phyloP scores from a whole-genome alignment of 2,329 filamentous ascomycete genomes.

The Curvularia sp. region DNA sequence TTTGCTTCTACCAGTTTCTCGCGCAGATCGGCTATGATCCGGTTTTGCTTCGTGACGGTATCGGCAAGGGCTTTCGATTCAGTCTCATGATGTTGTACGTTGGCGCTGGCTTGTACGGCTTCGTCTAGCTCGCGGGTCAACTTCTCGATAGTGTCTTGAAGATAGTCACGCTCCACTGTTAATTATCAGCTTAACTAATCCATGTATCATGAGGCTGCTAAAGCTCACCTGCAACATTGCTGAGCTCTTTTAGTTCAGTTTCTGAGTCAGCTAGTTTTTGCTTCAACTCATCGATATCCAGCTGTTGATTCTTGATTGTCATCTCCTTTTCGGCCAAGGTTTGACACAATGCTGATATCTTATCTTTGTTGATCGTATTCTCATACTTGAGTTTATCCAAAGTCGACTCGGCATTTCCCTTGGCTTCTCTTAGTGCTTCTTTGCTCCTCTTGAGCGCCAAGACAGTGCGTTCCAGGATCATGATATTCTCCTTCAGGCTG shows the following conservation, averaged over 20 bases:
- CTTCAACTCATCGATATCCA: slow-evolving; percentile 18
- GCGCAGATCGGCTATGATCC: slow-evolving; percentile 17
- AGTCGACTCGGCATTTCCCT: slow-evolving; percentile 8
- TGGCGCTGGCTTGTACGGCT: background rate
- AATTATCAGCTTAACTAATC: slow-evolving; percentile 2
- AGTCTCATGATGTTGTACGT: slow-evolving; percentile 4
- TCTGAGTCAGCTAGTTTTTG: slow-evolving; percentile 5
- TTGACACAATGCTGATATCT: slow-evolving; percentile 29
- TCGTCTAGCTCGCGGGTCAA: slow-evolving; percentile 12
- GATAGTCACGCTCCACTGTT: slow-evolving; percentile 17
- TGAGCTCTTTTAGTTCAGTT: slow-evolving; percentile 1
- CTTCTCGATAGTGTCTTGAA: slow-evolving; percentile 11
- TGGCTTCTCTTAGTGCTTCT: background rate
- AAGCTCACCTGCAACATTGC: background rate
- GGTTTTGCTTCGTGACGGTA: slow-evolving; percentile 18
- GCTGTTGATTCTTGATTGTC: slow-evolving; percentile 24
- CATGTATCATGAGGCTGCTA: background rate
- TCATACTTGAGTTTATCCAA: slow-evolving; percentile 27
- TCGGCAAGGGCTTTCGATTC: slow-evolving; percentile 17
- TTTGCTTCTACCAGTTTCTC: slow-evolving; percentile 22
- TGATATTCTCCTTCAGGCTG: slow-evolving; percentile 10
- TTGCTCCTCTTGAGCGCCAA: background rate
- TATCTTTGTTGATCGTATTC: slow-evolving; percentile 25
- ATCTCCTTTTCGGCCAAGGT: slow-evolving; percentile 26
- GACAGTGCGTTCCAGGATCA: slow-evolving; percentile 13